Base-by-base conservation (phyloP, 1,284 basidiomycete genomes). In the Salmacisia buchloeana region DNA sequence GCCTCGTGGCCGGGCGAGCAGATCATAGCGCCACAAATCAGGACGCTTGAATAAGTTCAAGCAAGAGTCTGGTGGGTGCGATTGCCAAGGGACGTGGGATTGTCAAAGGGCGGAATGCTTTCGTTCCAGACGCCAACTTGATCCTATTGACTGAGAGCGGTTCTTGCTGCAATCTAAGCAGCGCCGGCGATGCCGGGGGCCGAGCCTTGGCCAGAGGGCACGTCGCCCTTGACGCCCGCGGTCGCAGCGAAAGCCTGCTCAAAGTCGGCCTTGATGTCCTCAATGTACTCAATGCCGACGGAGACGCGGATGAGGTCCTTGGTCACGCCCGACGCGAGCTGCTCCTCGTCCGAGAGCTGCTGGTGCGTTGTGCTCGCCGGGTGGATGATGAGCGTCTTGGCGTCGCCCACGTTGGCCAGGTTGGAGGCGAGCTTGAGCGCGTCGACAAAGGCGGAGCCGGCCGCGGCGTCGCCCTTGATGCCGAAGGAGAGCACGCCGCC, bases 401-500 rank as follows among this genome's bases (percentile, higher is more conserved):
- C 68, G 39, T 76, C 72, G 49, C 75, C 73, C 31, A 75, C 74
- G 64, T 75, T 76, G 58, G 75, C 73, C 60, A 77, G 61, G 77
- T 90, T 83, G 73, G 86, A 88, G 21, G 88, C 88, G 5, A 92
- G 84, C 75, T 86, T 87, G 63, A 93, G 82, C 68, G 81, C 84
- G 77, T 92, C 90, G 34, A 93, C 89, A 41, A 89, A 84, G 61
- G 83, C 83, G 80, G 85, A 85, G 12, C 89, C 90, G 4, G 80
- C 79, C 60, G 80, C 81, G 1, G 84, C 83, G 61, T 86, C 85
- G 54, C 88, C 89, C 77, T 88, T 88, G 74, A 92, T 81, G 13
- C 91, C 91, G 74, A 94, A 92, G 77, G 85, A 88, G 59, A 94
- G 82, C 63, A 94, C 85, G 57, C 90, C 91, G 15, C 91, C 90